These are phyloP conservation scores for Hypoxylon subgilvum DNA, from an alignment of 495 filamentous ascomycete species.

Conservation along the genomic window DNA sequence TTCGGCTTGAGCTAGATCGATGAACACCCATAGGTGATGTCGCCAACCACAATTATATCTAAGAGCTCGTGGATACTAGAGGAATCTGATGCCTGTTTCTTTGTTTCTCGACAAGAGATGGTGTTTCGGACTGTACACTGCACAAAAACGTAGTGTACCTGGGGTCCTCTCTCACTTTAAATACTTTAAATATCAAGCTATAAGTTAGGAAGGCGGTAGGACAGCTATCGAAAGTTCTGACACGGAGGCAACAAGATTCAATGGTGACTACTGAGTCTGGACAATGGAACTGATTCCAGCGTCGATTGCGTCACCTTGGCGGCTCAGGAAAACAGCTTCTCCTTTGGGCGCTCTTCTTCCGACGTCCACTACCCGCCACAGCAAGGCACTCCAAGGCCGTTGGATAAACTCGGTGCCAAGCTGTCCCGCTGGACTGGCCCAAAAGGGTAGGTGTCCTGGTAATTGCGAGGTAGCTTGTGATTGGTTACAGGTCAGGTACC, in stretches of 20 bases:
- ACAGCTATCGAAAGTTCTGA: no score
- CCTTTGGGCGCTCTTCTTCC: slow-evolving; percentile 6
- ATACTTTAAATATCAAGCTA: no score
- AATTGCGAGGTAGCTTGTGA: background rate
- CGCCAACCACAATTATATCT: no score
- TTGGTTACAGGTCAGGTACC: slow-evolving; percentile 4
- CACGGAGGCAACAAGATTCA: no score
- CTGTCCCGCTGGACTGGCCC: slow-evolving; percentile 8
- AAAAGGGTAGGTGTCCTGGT: slow-evolving; percentile 23
- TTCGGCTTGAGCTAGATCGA: slow-evolving; percentile 2
- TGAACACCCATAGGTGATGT: slow-evolving; percentile 9
- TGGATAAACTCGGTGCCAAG: slow-evolving; percentile 28
- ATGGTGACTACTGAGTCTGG: background rate
- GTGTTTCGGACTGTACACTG: no score
- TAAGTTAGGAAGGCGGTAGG: no score
- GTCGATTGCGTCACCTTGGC: slow-evolving; percentile 14
- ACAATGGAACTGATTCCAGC: slow-evolving; percentile 3
- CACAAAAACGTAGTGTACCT: no score
- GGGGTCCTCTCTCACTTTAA: no score
- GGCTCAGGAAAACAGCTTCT: slow-evolving; percentile 20
- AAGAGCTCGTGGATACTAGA: no score
- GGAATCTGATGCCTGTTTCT: no score
- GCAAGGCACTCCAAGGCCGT: background rate
- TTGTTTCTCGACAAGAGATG: no score
- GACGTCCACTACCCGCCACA: background rate